A percentile compares a stretch with the other conserved stretches of the same genome.
These are phyloP conservation scores for Inonotus hispidus DNA, from an alignment of 1,284 basidiomycete species.

Conservation along the genomic window DNA sequence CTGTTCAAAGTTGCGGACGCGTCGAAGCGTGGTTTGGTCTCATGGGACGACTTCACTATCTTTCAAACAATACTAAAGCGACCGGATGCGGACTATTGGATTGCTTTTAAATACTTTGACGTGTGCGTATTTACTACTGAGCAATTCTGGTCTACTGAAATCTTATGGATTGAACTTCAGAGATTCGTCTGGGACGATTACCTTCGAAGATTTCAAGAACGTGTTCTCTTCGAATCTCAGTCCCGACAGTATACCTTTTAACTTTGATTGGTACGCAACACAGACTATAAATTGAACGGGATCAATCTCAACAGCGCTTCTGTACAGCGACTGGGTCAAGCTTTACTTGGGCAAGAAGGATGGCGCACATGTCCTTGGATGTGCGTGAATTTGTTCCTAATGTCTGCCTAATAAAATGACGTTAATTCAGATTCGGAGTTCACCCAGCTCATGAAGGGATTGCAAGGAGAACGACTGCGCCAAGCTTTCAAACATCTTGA, in stretches of 20 bases:
- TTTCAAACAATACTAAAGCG: slow-evolving; percentile 88
- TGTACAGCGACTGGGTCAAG: slow-evolving; percentile 82
- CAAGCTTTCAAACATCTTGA: slow-evolving; percentile 92
- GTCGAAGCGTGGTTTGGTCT: slow-evolving; percentile 71
- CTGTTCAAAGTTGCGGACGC: slow-evolving; percentile 89
- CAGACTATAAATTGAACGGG: not conserved
- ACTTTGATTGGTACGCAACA: slow-evolving; percentile 77
- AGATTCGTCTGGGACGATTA: slow-evolving; percentile 83
- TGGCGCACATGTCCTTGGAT: slow-evolving; percentile 86
- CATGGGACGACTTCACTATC: slow-evolving; percentile 92
- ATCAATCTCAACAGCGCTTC: slow-evolving; percentile 10
- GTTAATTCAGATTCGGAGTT: slow-evolving; percentile 76
- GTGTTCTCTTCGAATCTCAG: slow-evolving; percentile 82
- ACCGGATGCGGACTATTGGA: slow-evolving; percentile 92
- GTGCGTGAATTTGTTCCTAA: slow-evolving; percentile 42
- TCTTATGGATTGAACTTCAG: slow-evolving; percentile 33
- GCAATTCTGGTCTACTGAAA: not conserved
- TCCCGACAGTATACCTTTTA: slow-evolving; percentile 82
- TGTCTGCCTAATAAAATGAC: slow-evolving; percentile 13
- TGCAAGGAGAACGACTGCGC: slow-evolving; percentile 91
- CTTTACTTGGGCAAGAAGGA: slow-evolving; percentile 89
- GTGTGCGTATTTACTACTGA: slow-evolving; percentile 52
- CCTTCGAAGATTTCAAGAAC: slow-evolving; percentile 89
- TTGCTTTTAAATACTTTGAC: slow-evolving; percentile 95
- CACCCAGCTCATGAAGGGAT: slow-evolving; percentile 93